Base-by-base conservation (phyloP, 2,329 filamentous ascomycete genomes). In the Neofusicoccum parvum region DNA sequence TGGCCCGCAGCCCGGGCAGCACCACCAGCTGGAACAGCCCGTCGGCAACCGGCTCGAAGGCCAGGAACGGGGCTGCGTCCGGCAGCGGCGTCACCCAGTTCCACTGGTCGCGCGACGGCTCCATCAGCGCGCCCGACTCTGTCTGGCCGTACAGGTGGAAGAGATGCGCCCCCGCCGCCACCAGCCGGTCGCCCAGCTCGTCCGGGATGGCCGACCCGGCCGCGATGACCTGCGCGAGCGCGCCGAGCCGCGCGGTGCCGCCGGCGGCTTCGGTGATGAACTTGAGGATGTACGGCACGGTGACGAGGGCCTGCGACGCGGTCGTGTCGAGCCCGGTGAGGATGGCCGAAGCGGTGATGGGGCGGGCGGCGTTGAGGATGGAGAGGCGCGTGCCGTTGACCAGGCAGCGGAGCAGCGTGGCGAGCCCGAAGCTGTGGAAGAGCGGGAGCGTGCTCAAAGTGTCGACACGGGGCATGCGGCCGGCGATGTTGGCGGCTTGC, bases 281-380 rank as follows among this genome's bases (percentile, higher is more conserved):
- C 70, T 90, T 90, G n/a, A 91, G 73, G 0, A 86, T 83, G 68
- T 90, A 90, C 0, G 88, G 88, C 0, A 90, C 88, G 3, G 80
- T 83, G 65, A 88, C 83, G 36, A 90, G 83, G n/a, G 85, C 49
- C 3, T 36, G 11, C 1, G 60, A 46, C 0, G n/a, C 5, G 34
- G 60, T 64, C 5, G 36, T 36, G 3, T 32, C 49, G 7, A 64
- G 49, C 1, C 27, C 36, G 23, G 37, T 15, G 5, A 64, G 60
- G 9, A 64, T 34, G 17, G 36, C 36, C 5, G 39, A 45, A 1
- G 60, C 60, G n/a, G 60, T 64, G 60, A 64, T 53, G 17, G 60
- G 60, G 5, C 60, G 60, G 15, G 12, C 27, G n/a, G 60, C 60
- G 39, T 53, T 54, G 10, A 64, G 27, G 12, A 64, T 17, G 23